Conservation (phyloP, 306 rosid genomes). For the Neltuma alba region DNA sequence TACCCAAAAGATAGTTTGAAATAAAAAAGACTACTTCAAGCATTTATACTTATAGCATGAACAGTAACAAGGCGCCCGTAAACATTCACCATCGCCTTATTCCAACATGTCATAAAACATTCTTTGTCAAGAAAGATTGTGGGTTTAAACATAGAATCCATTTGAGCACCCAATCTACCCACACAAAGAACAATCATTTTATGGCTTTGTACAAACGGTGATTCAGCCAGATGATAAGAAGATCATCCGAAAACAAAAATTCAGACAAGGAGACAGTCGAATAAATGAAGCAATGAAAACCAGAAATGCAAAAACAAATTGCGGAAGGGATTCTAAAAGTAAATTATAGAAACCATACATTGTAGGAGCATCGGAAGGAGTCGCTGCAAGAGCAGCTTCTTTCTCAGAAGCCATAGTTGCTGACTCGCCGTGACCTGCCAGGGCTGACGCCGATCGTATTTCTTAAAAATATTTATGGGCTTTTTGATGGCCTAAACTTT, state of each 20-base stretch:
- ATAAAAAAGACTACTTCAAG: constrained; percentile 3
- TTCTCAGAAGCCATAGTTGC: constrained; percentile 75
- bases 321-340: neutral
- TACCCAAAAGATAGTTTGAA: neutral
- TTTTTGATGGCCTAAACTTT: no score
- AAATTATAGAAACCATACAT: constrained; percentile 46
- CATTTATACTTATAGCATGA: constrained; percentile 5
- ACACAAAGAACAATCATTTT: constrained; percentile 18
- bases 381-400: constrained; percentile 74
- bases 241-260: neutral
- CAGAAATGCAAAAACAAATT: constrained; percentile 1
- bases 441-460: neutral
- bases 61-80: neutral
- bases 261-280: neutral
- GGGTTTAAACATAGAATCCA: neutral
- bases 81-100: neutral
- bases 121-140: neutral
- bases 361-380: constrained; percentile 79
- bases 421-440: neutral
- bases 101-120: neutral
- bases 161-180: constrained; percentile 5
- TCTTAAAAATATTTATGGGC: no score
- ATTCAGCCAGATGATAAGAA: constrained; percentile 8
- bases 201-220: constrained; percentile 5
- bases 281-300: neutral